Evolutionary conservation across 2,329 filamentous ascomycete genomes (phyloP), one percentile per base, ranked within the genome.

Genomic region (Triangularia verruculosa): DNA sequence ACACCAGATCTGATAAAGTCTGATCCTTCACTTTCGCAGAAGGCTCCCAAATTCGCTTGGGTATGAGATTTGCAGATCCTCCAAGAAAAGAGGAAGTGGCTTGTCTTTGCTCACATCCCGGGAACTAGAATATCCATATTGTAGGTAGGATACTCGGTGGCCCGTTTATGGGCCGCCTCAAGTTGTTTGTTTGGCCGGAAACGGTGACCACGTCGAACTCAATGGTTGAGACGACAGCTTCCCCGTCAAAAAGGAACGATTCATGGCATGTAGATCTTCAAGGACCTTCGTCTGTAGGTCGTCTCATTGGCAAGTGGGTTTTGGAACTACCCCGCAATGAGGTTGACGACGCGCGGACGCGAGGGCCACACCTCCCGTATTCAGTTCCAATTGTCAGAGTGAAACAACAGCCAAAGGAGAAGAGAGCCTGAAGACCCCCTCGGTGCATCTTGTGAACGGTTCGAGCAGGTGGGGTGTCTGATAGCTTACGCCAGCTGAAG

Each of bases 181-280:
- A 20, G 13, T 22, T 39, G 55, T 4, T 57, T 57, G 55, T 57
- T 57, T 59, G 57, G 32, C 57, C 57, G 57, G 32, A 59, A 59
- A 59, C 57, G 57, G 57, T 17, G 52, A 28, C 34, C 57, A 52
- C 13, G 20, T 30, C 22, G 39, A 59, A 32, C 17, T 47, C 15
- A 17, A 47, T 47, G n/a, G 39, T 11, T 17, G 20, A 47, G 17
- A 47, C n/a, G 39, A 47, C 34, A n/a, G 34, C 39, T 47, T 47
- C 39, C n/a, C n/a, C n/a, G n/a, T n/a, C n/a, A n/a, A n/a, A 7
- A 20, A 17, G 39, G 39, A 20, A 47, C n/a, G 39, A 47, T 47
- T 47, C 39, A 47, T 47, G 39, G n/a, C n/a, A 47, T 47, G 39
- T 47, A 47, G 39, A 47, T 47, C 39, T 17, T 47, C 39, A 47